Evolutionary conservation across 305 asterid species (phyloP).

Genomic region (Solanum hybrid): DNA sequence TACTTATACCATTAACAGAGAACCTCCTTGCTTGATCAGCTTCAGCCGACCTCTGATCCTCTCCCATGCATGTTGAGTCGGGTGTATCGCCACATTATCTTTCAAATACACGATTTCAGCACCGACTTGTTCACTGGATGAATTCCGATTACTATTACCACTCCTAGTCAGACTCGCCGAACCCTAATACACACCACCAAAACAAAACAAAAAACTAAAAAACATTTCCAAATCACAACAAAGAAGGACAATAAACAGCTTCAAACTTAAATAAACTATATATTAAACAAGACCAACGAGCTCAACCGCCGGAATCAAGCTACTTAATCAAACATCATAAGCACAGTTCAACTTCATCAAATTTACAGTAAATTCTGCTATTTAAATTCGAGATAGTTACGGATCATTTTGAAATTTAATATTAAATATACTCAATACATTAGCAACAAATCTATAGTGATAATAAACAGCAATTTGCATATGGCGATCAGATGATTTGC

Average conservation of each 20-base stretch:
- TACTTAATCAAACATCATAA: neutral
- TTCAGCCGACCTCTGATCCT: conserved; percentile 94
- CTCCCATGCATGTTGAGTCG: conserved; percentile 80
- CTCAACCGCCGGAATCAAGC: neutral
- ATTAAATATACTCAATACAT: neutral
- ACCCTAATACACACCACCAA: conserved; percentile 19
- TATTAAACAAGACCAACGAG: neutral
- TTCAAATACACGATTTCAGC: conserved; percentile 68
- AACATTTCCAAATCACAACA: neutral
- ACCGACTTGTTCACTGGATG: conserved; percentile 58
- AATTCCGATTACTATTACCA: conserved; percentile 44
- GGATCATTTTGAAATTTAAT: neutral
- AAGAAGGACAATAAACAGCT: neutral
- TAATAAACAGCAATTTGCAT: neutral
- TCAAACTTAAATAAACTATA: neutral
- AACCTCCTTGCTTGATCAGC: conserved; percentile 77
- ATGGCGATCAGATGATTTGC: neutral
- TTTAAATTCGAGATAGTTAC: neutral
- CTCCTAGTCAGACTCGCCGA: conserved; percentile 30
- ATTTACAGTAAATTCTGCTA: neutral
- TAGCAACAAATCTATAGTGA: neutral
- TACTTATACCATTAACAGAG: conserved; percentile 62
- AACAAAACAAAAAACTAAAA: neutral
- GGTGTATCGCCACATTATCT: conserved; percentile 95
- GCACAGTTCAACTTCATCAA: neutral